Evolutionary conservation across 768 basidiomycete genomes (phyloP).

Genomic region (Leccinum pellstonianum): DNA sequence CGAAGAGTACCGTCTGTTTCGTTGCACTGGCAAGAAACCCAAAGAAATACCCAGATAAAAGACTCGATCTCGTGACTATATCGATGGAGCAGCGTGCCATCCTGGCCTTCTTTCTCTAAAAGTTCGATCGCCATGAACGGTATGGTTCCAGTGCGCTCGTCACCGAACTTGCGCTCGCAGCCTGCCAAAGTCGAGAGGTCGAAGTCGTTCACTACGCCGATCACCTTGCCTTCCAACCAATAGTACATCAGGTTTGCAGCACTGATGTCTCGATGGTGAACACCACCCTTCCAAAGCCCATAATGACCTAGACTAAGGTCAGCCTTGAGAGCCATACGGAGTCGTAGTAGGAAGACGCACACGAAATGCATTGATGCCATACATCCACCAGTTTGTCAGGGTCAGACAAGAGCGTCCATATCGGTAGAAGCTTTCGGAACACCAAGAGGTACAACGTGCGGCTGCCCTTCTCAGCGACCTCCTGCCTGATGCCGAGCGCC

Average conservation of each 20-base stretch:
- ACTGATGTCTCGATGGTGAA: slow-evolving; percentile 18
- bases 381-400: not conserved
- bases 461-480: not conserved
- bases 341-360: not conserved
- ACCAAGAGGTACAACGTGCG: not conserved
- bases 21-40: not conserved
- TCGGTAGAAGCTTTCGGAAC: not conserved
- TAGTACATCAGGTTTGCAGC: slow-evolving; percentile 16
- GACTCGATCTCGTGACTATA: slow-evolving; percentile 3
- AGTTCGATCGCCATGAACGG: slow-evolving; percentile 19
- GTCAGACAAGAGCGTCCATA: not conserved
- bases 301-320: slow-evolving; percentile 7
- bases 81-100: not conserved
- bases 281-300: slow-evolving; percentile 4
- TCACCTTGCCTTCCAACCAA: not conserved
- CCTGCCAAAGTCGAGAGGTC: slow-evolving; percentile 4
- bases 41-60: slow-evolving; percentile 3
- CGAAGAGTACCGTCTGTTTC: not conserved
- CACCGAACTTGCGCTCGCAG: not conserved
- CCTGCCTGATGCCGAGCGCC: not conserved
- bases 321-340: not conserved
- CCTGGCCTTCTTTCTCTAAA: not conserved
- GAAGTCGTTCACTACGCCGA: slow-evolving; percentile 20
- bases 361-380: not conserved
- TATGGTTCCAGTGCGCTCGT: slow-evolving; percentile 14